These are phyloP conservation scores for Starmerella ratchasimensis DNA, from an alignment of 805 yeast species.

Conservation along the genomic window DNA sequence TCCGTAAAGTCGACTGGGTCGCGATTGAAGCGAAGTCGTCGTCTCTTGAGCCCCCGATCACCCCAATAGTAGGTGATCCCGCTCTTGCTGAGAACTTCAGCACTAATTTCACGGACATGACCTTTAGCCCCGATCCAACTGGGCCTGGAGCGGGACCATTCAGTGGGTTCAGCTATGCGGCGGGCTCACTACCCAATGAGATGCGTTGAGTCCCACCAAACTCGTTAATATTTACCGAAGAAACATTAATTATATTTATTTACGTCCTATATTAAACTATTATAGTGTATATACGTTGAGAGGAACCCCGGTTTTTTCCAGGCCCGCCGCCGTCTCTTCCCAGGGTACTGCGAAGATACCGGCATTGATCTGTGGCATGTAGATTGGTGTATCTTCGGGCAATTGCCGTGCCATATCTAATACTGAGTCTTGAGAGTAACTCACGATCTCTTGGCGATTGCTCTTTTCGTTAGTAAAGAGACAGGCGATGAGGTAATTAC, in stretches of 20 bases:
- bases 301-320: constrained; percentile 28
- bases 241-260: not conserved
- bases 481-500: constrained; percentile 40
- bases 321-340: constrained; percentile 46
- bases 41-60: constrained; percentile 53
- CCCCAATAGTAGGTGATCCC: constrained; percentile 73
- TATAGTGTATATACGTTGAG: constrained; percentile 37
- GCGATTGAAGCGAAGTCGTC: constrained; percentile 37
- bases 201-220: constrained; percentile 3
- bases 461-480: constrained; percentile 47
- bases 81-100: constrained; percentile 76
- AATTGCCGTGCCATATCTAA: constrained; percentile 32
- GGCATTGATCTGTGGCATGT: constrained; percentile 68
- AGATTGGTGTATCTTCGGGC: constrained; percentile 25
- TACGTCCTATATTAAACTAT: not conserved
- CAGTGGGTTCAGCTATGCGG: constrained; percentile 21
- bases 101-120: constrained; percentile 60
- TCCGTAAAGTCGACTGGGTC: constrained; percentile 64
- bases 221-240: not conserved
- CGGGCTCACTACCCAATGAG: constrained; percentile 16
- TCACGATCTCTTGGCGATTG: constrained; percentile 34
- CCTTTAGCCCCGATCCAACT: constrained; percentile 22
- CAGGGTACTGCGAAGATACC: constrained; percentile 75
- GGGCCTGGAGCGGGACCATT: constrained; percentile 9
- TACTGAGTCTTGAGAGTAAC: constrained; percentile 39